Base-by-base conservation (phyloP, 208 protist species). In the Wallacemonas sp. region DNA sequence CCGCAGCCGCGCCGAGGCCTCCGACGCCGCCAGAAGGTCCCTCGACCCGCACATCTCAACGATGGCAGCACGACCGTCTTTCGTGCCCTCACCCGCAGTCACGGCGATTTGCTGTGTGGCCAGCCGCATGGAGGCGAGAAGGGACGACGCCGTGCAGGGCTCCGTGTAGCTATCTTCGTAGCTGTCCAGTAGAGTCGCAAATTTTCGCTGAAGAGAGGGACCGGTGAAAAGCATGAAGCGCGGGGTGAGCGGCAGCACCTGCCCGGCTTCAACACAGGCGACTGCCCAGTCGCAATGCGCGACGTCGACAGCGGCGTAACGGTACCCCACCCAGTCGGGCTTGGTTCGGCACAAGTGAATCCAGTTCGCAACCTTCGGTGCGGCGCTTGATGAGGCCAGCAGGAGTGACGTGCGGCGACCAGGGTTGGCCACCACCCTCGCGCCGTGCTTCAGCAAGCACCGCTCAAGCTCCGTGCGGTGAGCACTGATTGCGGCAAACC, bases 401-500 rank as follows among this genome's bases (percentile, higher is more conserved):
- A 82, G 48, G 38, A 74, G 52, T 9, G 68, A 75, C 6, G 76
- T 81, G 39, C 62, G 48, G 9, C 66, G 37, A 19, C 37, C 61
- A 1, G 74, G 78, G 48, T 85, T 84, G 37, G 75, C 68, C 17
- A 84, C 75, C 3, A 80, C 71, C 5, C n/a, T 21, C 53, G 68
- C 83, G 15, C 78, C 73, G 48, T 90, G 77, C 15, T 57, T 39
- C 39, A 76, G 64, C 50, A 85, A 57, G 34, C 65, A 64, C 9
- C 46, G 21, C 70, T 90, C 80, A 10, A 87, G 48, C 27, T 38
- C 33, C 19, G 32, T 17, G n/a, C 46, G 46, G 22, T 13, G 8
- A 8, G 30, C 30, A 1, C 30, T 57, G 32, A n/a, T 37, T 4
- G 3, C 30, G 3, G 50, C 50, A n/a, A 4, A 4, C 15, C 30